phyloP scores from a whole-genome alignment of 1,139 yeast species.

The Wickerhamomyces sp. region DNA sequence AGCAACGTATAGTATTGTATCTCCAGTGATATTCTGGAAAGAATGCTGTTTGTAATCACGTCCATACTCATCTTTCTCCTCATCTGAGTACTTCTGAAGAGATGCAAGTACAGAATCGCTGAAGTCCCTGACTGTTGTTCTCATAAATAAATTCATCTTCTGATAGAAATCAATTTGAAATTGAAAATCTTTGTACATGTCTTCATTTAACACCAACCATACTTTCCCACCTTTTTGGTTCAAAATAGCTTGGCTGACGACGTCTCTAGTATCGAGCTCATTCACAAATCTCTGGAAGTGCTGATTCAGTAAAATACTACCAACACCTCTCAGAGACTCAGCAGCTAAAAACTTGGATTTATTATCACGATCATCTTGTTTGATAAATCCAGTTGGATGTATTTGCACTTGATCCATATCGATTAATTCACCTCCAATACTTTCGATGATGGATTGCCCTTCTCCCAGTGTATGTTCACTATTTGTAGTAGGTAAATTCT shows the following conservation, averaged over 20 bases:
- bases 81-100: conserved; percentile 45
- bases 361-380: conserved; percentile 48
- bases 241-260: conserved; percentile 49
- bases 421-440: conserved; percentile 54
- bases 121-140: conserved; percentile 40
- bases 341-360: conserved; percentile 69
- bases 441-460: conserved; percentile 59
- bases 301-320: conserved; percentile 62
- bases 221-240: conserved; percentile 36
- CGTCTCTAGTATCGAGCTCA: conserved; percentile 67
- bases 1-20: conserved; percentile 29
- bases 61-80: conserved; percentile 23
- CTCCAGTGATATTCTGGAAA: conserved; percentile 21
- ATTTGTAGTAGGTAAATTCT: conserved; percentile 65
- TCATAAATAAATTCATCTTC: conserved; percentile 59
- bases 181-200: conserved; percentile 30
- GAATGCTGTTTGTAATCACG: conserved; percentile 28
- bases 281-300: conserved; percentile 63
- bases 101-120: conserved; percentile 31
- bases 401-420: conserved; percentile 78
- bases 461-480: conserved; percentile 76
- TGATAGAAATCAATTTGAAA: conserved; percentile 60
- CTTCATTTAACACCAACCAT: conserved; percentile 32
- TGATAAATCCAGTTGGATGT: conserved; percentile 79
- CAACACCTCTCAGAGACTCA: conserved; percentile 73